Evolutionary conservation across 2,329 filamentous ascomycete species (phyloP).

Genomic region (Pseudogymnoascus sp.): DNA sequence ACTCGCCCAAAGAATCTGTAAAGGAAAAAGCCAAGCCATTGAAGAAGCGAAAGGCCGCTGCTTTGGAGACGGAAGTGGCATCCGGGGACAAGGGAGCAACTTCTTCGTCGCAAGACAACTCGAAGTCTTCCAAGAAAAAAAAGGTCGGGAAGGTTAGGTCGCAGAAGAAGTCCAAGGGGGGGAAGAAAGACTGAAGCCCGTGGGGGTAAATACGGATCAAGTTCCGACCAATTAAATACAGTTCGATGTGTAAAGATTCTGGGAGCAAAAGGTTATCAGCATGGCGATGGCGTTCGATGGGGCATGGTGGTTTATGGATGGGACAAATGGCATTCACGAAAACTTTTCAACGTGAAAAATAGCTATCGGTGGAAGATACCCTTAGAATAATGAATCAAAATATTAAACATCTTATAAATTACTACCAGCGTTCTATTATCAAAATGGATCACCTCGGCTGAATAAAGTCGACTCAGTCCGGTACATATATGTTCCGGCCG

Average conservation of each 20-base stretch:
- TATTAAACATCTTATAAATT: background rate
- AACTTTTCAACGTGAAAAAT: background rate
- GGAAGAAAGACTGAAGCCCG: constrained; percentile 24
- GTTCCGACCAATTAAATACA: background rate
- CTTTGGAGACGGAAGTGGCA: constrained; percentile 3
- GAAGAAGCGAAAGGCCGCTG: constrained; percentile 23
- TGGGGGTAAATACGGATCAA: background rate
- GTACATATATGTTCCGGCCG: constrained; percentile 5
- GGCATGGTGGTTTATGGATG: background rate
- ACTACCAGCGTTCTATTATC: background rate
- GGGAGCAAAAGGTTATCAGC: constrained; percentile 5
- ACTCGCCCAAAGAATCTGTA: background rate
- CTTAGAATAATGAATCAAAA: constrained; percentile 3
- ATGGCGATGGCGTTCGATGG: constrained; percentile 5
- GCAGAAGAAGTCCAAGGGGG: constrained; percentile 25
- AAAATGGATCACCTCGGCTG: background rate
- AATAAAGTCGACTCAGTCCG: background rate
- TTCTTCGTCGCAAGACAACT: constrained; percentile 15
- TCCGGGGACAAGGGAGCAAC: constrained; percentile 12
- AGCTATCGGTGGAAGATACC: constrained; percentile 1
- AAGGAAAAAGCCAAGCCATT: constrained; percentile 10
- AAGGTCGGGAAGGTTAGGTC: constrained; percentile 25
- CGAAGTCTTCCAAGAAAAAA: constrained; percentile 22
- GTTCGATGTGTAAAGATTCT: background rate
- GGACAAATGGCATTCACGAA: background rate